phyloP scores from a whole-genome alignment of 192 early-diverging fungal genomes.

The Podila epigama region DNA sequence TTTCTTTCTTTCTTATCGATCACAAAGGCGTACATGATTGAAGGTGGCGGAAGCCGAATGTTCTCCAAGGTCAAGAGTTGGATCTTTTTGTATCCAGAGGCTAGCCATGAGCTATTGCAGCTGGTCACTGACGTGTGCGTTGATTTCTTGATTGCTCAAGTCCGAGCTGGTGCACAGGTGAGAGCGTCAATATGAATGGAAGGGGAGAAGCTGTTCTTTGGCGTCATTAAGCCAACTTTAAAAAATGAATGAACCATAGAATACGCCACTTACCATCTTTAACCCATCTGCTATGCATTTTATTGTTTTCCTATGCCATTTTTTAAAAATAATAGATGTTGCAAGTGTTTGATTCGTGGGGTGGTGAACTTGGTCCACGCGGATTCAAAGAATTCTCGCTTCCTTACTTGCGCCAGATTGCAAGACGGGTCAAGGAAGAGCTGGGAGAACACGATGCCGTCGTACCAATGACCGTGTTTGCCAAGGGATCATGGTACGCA shows the following conservation, averaged over 20 bases:
- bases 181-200: no score
- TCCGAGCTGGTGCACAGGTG: slow-evolving; percentile 92
- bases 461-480: slow-evolving; percentile 92
- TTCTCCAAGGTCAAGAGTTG: slow-evolving; percentile 88
- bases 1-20: slow-evolving; percentile 1
- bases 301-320: neutral
- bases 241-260: no score
- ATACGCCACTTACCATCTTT: no score
- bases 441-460: slow-evolving; percentile 34
- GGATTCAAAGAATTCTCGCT: slow-evolving; percentile 86
- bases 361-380: slow-evolving; percentile 82
- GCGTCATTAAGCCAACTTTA: no score
- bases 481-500: slow-evolving; percentile 89
- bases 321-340: slow-evolving; percentile 65
- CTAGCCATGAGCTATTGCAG: slow-evolving; percentile 77
- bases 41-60: slow-evolving; percentile 91
- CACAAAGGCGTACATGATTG: slow-evolving; percentile 88
- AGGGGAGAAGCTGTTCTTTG: no score
- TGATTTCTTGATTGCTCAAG: slow-evolving; percentile 88
- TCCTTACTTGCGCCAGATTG: slow-evolving; percentile 87
- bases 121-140: slow-evolving; percentile 86
- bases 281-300: no score
- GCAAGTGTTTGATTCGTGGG: slow-evolving; percentile 97
- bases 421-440: slow-evolving; percentile 70
- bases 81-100: slow-evolving; percentile 80